Base-by-base conservation (phyloP, 2,329 filamentous ascomycete genomes). In the Ceratocystis diversiconidia region DNA sequence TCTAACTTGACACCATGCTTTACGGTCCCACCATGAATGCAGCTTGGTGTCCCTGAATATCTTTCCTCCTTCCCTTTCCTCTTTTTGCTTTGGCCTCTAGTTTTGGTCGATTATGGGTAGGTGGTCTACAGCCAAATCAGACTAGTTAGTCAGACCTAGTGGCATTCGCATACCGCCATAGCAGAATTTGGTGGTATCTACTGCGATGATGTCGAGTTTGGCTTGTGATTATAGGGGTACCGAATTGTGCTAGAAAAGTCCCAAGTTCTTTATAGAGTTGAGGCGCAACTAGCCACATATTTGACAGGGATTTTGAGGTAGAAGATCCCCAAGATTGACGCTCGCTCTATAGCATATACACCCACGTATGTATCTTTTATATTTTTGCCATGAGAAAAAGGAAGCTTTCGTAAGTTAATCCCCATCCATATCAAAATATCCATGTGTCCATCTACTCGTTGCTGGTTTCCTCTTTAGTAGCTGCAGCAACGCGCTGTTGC, bases 401-500 rank as follows among this genome's bases (percentile, higher is more conserved):
- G 17, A 22, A 36, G 19, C n/a, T 8, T 12, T 46, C 46, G 41
- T n/a, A 19, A 46, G 60, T 12, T 46, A 30, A 30, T 32, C 6
- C 19, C n/a, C 28, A 12, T 15, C 5, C 28, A 15, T 41, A 43
- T 19, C 12, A 28, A 60, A 64, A 17, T 10, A 44, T 22, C 32
- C 1, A 12, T 32, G 30, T 4, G 10, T 4, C 41, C 43, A 59
- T 17, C 36, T 63, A 32, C n/a, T 41, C 17, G 57, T 66, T 15
- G n/a, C 52, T 15, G 15, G 12, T 36, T 19, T 43, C 61, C 36
- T 48, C 63, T 19, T 19, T 65, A 8, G 25, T 22, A n/a, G 52
- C 67, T 25, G 30, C 48, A 7, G 65, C 60, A 62, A 71, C 68
- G n/a, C 69, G 67, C 60, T 66, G 48, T 72, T 76, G 73, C 67